Evolutionary conservation across 495 filamentous ascomycete species (phyloP).

Genomic region (Articulospora tetracladia): DNA sequence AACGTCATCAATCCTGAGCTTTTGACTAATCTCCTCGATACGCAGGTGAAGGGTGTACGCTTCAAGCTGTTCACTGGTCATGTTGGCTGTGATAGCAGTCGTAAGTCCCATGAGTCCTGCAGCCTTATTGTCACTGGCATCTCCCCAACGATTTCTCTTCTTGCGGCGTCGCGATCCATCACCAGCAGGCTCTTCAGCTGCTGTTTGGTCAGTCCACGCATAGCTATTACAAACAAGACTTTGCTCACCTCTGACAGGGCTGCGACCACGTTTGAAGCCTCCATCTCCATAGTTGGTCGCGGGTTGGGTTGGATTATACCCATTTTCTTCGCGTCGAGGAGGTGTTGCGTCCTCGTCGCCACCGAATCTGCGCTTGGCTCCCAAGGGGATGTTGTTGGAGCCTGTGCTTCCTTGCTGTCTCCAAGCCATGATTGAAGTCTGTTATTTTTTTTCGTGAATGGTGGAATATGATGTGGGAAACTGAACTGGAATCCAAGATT

Average conservation of each 20-base stretch:
- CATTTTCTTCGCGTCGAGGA: constrained; percentile 46
- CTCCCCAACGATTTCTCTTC: constrained; percentile 98
- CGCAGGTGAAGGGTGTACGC: constrained; percentile 92
- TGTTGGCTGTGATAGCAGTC: constrained; percentile 91
- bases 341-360: constrained; percentile 47
- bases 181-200: constrained; percentile 35
- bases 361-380: constrained; percentile 79
- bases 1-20: constrained; percentile 96
- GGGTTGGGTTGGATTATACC: constrained; percentile 48
- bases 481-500: neutral
- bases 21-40: constrained; percentile 98
- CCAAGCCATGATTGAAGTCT: constrained; percentile 67
- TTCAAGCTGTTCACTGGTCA: constrained; percentile 97
- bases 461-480: neutral
- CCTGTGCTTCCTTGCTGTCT: constrained; percentile 94
- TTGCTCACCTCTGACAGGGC: constrained; percentile 46
- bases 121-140: constrained; percentile 94
- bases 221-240: constrained; percentile 2
- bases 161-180: constrained; percentile 83
- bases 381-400: constrained; percentile 96
- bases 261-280: constrained; percentile 67
- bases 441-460: neutral
- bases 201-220: constrained; percentile 19
- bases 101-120: constrained; percentile 96
- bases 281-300: constrained; percentile 37